A percentile compares a stretch with the other conserved stretches of the same genome.
Evolutionary conservation across 345 rosid species (phyloP).

Genomic region (Streptanthus diversifolius): DNA sequence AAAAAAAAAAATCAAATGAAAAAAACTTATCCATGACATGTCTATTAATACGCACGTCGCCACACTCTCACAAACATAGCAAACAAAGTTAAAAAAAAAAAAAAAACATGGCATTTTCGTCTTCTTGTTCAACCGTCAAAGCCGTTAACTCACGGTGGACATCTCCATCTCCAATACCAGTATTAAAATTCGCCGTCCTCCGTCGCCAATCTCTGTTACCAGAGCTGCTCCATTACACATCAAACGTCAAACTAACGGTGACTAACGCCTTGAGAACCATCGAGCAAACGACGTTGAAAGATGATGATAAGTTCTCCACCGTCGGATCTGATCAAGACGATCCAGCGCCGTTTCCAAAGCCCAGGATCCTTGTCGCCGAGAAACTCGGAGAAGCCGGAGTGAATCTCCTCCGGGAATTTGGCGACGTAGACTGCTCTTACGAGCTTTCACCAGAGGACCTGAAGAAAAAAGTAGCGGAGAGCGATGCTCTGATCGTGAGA

Average conservation of each 20-base stretch:
- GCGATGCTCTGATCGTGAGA: slow-evolving; percentile 78
- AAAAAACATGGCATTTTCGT: slow-evolving; percentile 28
- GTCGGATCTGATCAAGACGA: slow-evolving; percentile 2
- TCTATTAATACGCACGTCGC: slow-evolving; percentile 21
- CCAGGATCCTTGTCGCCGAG: slow-evolving; percentile 69
- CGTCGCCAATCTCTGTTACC: slow-evolving; percentile 5
- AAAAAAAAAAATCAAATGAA: neutral
- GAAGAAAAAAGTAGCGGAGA: slow-evolving; percentile 46
- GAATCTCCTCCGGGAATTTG: slow-evolving; percentile 45
- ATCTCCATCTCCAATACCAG: slow-evolving; percentile 9
- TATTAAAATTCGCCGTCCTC: slow-evolving; percentile 15
- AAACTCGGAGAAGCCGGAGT: slow-evolving; percentile 85
- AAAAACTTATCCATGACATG: neutral
- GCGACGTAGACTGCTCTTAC: slow-evolving; percentile 64
- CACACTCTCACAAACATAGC: slow-evolving; percentile 18
- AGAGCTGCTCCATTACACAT: slow-evolving; percentile 25
- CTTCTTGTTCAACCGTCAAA: slow-evolving; percentile 38
- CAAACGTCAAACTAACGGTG: neutral
- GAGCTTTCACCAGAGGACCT: slow-evolving; percentile 58
- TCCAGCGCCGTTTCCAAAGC: slow-evolving; percentile 7
- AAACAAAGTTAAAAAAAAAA: neutral
- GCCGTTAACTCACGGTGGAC: slow-evolving; percentile 28
- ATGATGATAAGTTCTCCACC: slow-evolving; percentile 2
- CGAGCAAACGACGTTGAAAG: slow-evolving; percentile 23
- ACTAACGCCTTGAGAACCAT: slow-evolving; percentile 12